A percentile compares a stretch with the other conserved stretches of the same genome.
These are phyloP conservation scores for Forsythia suspensa DNA, from an alignment of 257 asterid genomes.

Conservation along the genomic window DNA sequence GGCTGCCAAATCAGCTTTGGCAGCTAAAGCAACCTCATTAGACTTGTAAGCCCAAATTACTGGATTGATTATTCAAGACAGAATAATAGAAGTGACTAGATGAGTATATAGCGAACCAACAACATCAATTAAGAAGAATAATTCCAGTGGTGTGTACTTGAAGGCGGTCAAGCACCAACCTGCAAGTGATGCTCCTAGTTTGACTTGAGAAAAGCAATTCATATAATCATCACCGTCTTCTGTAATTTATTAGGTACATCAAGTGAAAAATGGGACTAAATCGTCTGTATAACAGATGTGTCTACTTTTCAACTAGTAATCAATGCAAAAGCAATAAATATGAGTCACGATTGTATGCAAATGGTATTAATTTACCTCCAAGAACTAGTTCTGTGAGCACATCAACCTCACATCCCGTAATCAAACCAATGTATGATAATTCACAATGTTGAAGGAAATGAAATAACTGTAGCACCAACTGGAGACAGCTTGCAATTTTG, in stretches of 20 bases:
- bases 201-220: slow-evolving; percentile 73
- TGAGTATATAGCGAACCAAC: slow-evolving; percentile 22
- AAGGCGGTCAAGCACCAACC: slow-evolving; percentile 42
- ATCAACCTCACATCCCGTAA: slow-evolving; percentile 63
- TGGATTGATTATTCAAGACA: slow-evolving; percentile 35
- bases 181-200: slow-evolving; percentile 78
- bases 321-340: slow-evolving; percentile 11
- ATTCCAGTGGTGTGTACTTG: background rate
- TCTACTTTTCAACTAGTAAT: slow-evolving; percentile 1
- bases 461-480: slow-evolving; percentile 59
- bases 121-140: slow-evolving; percentile 20
- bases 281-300: slow-evolving; percentile 14
- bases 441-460: slow-evolving; percentile 57
- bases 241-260: slow-evolving; percentile 29
- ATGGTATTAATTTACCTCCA: slow-evolving; percentile 49
- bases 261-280: background rate
- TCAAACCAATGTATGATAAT: slow-evolving; percentile 65
- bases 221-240: slow-evolving; percentile 50
- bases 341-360: slow-evolving; percentile 12
- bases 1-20: slow-evolving; percentile 54
- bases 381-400: slow-evolving; percentile 34
- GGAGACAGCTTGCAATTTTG: slow-evolving; percentile 39
- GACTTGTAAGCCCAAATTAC: slow-evolving; percentile 84
- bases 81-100: slow-evolving; percentile 14
- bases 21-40: slow-evolving; percentile 59